Base-by-base conservation (phyloP, 352 stramenopile species). In the Chrysophaeum taylorii region DNA sequence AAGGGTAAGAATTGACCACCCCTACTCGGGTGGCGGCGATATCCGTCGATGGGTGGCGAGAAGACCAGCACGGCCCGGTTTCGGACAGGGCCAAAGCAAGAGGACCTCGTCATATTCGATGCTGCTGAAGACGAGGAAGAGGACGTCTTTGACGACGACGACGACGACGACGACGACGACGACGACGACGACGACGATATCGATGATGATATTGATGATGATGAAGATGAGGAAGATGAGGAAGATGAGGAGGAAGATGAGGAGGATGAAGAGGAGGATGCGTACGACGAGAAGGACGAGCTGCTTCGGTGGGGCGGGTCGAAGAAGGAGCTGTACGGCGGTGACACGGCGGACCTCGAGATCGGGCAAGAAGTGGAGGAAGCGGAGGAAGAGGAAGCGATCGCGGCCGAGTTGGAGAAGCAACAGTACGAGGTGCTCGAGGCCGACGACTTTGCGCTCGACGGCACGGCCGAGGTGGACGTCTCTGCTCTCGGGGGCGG, bases 301-400 rank as follows among this genome's bases (percentile, higher is more conserved):
- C 2, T 69, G 16, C 37, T 25, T 25, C 37, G 23, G 27, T 76
- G 71, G 71, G 71, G 27, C n/a, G n/a, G n/a, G n/a, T n/a, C n/a
- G n/a, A 78, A 78, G 68, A 73, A 54, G 9, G 36, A 50, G 7
- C 79, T 79, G 37, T 78, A 76, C 52, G 38, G 29, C 21, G 75
- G 70, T 43, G 74, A 80, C 75, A 88, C 84, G 0, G 83, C 78
- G 21, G 85, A 91, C 73, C 75, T 91, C 15, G 85, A 91, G 72
- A 85, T 89, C 73, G 84, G 82, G 23, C 82, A 89, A 69, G 77
- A 89, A 42, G 73, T 84, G 21, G 77, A 87, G 41, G 85, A 91
- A 80, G 84, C 85, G 0, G 81, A 80, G 38, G 76, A 81, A 36
- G 85, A 91, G 77, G 84, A 88, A 70, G 77, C 81, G 72, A 82